Conservation (phyloP, 2,329 filamentous ascomycete species). For the Aspergillus alliaceus region DNA sequence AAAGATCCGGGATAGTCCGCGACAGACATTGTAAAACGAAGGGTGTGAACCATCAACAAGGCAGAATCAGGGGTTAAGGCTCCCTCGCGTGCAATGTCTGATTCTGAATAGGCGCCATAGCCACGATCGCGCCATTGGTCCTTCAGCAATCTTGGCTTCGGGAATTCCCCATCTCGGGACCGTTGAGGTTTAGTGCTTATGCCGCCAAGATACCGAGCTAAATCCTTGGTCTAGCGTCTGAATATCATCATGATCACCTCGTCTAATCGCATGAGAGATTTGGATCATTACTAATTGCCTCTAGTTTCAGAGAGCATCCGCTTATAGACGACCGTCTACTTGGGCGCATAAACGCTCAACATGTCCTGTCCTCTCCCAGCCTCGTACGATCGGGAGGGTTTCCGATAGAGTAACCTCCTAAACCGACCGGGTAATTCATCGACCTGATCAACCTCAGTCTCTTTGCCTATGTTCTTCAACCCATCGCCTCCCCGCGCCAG, state of each 20-base stretch:
- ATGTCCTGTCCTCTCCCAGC: slow-evolving; percentile 35
- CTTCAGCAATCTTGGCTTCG: background rate
- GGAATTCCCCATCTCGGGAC: background rate
- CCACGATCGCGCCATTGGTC: too few relatives aligned
- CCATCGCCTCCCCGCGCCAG: slow-evolving; percentile 25
- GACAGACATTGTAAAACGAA: background rate
- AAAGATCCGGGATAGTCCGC: background rate
- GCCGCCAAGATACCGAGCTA: background rate
- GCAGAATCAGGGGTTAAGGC: background rate
- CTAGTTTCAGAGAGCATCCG: too few relatives aligned
- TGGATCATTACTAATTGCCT: too few relatives aligned
- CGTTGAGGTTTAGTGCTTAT: background rate
- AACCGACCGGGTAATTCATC: slow-evolving; percentile 16
- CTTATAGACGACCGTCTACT: background rate
- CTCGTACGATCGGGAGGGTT: slow-evolving; percentile 34
- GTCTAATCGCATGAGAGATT: too few relatives aligned
- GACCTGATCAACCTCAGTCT: background rate
- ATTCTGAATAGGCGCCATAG: background rate
- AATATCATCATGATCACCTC: too few relatives aligned
- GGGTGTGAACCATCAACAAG: background rate
- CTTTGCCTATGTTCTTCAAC: background rate
- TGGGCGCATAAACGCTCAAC: slow-evolving; percentile 30
- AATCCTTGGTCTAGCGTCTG: background rate
- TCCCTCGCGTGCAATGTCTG: background rate
- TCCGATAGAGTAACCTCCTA: slow-evolving; percentile 29